These are phyloP conservation scores for Trichoderma simmonsii DNA, from an alignment of 2,329 filamentous ascomycete genomes.

Conservation along the genomic window DNA sequence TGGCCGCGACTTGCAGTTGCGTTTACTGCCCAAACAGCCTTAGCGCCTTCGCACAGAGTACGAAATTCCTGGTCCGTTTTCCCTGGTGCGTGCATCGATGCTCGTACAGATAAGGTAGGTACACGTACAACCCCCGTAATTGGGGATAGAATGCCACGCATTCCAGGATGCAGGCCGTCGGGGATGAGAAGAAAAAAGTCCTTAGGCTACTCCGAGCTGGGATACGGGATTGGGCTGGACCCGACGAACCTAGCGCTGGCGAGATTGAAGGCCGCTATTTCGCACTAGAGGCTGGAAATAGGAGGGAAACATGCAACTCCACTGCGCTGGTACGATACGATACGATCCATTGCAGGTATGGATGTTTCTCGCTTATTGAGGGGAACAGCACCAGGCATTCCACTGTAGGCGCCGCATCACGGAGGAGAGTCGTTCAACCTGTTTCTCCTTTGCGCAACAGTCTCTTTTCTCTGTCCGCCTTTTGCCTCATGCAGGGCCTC, in stretches of 20 bases:
- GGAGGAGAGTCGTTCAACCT: not conserved
- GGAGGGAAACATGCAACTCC: not conserved
- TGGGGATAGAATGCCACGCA: not conserved
- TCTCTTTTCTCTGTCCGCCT: not conserved
- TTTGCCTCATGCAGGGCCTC: not conserved
- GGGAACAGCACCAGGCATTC: not conserved
- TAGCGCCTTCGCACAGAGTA: not conserved
- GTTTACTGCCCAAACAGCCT: not conserved
- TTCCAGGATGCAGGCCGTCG: not conserved
- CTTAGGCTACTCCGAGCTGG: not conserved
- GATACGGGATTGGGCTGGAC: not conserved
- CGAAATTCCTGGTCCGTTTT: not conserved
- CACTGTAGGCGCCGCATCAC: not conserved
- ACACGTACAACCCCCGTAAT: not conserved
- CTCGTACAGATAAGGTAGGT: not conserved
- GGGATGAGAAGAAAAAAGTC: not conserved
- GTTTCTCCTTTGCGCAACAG: conserved; percentile 13
- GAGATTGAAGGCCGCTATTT: not conserved
- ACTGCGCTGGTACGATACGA: not conserved
- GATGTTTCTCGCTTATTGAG: conserved; percentile 9
- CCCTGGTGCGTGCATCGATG: not conserved
- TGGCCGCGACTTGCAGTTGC: not conserved
- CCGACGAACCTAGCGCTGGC: conserved; percentile 1
- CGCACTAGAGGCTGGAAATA: conserved; percentile 1
- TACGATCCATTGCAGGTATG: not conserved